Percentiles rank a stretch among this genome's conserved stretches.
phyloP scores from a whole-genome alignment of 2,329 filamentous ascomycete genomes.

The Penicillium sp. region DNA sequence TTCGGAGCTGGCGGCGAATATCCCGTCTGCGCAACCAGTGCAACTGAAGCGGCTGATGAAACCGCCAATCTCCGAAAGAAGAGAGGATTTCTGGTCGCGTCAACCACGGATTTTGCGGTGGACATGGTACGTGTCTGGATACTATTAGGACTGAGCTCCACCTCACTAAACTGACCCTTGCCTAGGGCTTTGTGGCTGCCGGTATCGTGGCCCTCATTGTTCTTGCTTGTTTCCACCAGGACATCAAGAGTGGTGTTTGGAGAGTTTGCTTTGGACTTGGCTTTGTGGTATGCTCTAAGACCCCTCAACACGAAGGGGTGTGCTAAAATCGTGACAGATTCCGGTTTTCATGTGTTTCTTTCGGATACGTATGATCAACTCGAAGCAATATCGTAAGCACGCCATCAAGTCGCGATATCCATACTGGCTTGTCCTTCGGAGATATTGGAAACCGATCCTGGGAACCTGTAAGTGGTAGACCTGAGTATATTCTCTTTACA shows the following conservation, averaged over 20 bases:
- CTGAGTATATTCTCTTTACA: no score
- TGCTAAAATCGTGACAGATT: no score
- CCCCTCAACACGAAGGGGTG: no score
- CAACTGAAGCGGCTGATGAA: slow-evolving; percentile 23
- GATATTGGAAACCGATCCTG: slow-evolving; percentile 44
- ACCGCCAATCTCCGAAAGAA: slow-evolving; percentile 14
- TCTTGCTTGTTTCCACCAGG: slow-evolving; percentile 19
- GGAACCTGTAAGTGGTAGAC: slow-evolving; percentile 31
- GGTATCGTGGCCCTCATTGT: slow-evolving; percentile 22
- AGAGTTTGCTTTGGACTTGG: slow-evolving; percentile 45
- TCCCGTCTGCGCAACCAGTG: slow-evolving; percentile 23
- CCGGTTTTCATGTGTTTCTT: slow-evolving; percentile 45
- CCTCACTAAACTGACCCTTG: neutral
- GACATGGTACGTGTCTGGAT: no score
- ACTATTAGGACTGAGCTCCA: no score
- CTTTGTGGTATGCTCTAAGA: slow-evolving; percentile 35
- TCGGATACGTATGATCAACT: slow-evolving; percentile 46
- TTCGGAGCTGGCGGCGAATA: slow-evolving; percentile 38
- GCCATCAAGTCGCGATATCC: slow-evolving; percentile 41
- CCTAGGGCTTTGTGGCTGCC: slow-evolving; percentile 20
- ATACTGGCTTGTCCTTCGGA: slow-evolving; percentile 41
- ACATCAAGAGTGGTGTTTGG: slow-evolving; percentile 39
- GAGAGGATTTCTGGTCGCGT: slow-evolving; percentile 22
- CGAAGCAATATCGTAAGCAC: slow-evolving; percentile 43
- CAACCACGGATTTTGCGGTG: slow-evolving; percentile 21